These are phyloP conservation scores for Magnolia officinalis DNA, from an alignment of 164 flowering plant genomes.

Conservation along the genomic window DNA sequence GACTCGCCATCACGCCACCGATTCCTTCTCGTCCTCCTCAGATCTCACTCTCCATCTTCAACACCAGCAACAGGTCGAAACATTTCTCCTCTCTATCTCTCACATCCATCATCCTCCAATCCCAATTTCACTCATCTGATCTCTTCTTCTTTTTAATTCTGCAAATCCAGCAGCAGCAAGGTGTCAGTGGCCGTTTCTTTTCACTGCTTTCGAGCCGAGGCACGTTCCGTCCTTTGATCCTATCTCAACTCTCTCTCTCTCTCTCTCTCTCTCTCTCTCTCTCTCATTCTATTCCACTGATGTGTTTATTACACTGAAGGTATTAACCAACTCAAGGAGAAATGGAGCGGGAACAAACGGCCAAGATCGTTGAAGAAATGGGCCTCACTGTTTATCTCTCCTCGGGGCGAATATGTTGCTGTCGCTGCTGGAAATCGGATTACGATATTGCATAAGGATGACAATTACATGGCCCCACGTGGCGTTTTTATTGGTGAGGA, in stretches of 20 bases:
- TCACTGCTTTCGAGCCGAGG: slow-evolving; percentile 44
- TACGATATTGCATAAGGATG: slow-evolving; percentile 62
- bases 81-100: not conserved
- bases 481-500: slow-evolving; percentile 67
- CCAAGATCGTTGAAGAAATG: slow-evolving; percentile 42
- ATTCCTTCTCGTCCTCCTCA: slow-evolving; percentile 38
- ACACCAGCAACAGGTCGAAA: slow-evolving; percentile 40
- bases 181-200: slow-evolving; percentile 33
- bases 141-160: not conserved
- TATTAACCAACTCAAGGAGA: slow-evolving; percentile 58
- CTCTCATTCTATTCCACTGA: not conserved
- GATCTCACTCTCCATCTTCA: slow-evolving; percentile 44
- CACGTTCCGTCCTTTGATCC: slow-evolving; percentile 7
- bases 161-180: slow-evolving; percentile 33
- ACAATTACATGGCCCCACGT: slow-evolving; percentile 68
- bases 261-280: too few relatives aligned
- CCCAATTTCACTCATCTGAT: not conserved
- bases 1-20: slow-evolving; percentile 58
- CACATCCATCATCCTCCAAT: not conserved
- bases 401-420: slow-evolving; percentile 72
- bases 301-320: slow-evolving; percentile 33
- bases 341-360: slow-evolving; percentile 49
- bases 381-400: slow-evolving; percentile 64
- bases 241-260: not conserved
- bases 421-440: slow-evolving; percentile 73